A percentile compares a stretch with the other conserved stretches of the same genome.
phyloP scores from a whole-genome alignment of 2,329 filamentous ascomycete genomes.

The Alternaria metachromatica region DNA sequence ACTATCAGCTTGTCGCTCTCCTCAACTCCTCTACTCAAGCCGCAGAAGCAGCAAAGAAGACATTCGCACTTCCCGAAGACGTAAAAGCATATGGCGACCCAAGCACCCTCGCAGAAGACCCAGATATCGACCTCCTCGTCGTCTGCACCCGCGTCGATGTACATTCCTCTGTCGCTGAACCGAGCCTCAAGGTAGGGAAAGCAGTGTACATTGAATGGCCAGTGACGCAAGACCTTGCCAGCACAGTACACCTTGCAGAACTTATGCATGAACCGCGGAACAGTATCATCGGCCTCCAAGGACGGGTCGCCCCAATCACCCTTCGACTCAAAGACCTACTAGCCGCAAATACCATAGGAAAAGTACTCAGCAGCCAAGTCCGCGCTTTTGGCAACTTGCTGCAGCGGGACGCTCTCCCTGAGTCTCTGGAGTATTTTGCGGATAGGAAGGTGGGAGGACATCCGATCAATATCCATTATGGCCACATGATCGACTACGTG shows the following conservation, averaged over 20 bases:
- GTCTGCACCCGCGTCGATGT: conserved; percentile 61
- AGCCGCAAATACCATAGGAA: conserved; percentile 49
- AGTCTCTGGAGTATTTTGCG: conserved; percentile 22
- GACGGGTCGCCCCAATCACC: conserved; percentile 46
- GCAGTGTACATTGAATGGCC: conserved; percentile 62
- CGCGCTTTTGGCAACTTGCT: conserved; percentile 13
- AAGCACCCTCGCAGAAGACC: conserved; percentile 50
- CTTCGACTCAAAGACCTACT: conserved; percentile 51
- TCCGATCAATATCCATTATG: conserved; percentile 25
- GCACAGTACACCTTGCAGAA: conserved; percentile 51
- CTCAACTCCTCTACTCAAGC: conserved; percentile 54
- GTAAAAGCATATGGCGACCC: conserved; percentile 56
- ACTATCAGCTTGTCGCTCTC: conserved; percentile 56
- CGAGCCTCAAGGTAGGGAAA: conserved; percentile 61
- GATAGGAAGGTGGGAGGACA: conserved; percentile 24
- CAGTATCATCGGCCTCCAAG: conserved; percentile 55
- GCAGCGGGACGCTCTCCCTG: conserved; percentile 17
- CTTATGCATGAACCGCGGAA: background rate
- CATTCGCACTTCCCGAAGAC: conserved; percentile 43
- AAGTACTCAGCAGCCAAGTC: conserved; percentile 43
- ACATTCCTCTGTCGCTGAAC: conserved; percentile 56
- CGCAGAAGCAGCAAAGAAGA: conserved; percentile 50
- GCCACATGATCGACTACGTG: conserved; percentile 27
- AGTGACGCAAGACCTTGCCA: conserved; percentile 44
- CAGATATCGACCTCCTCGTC: conserved; percentile 53